phyloP scores from a whole-genome alignment of 2,329 filamentous ascomycete genomes.

The Fusarium sp. region DNA sequence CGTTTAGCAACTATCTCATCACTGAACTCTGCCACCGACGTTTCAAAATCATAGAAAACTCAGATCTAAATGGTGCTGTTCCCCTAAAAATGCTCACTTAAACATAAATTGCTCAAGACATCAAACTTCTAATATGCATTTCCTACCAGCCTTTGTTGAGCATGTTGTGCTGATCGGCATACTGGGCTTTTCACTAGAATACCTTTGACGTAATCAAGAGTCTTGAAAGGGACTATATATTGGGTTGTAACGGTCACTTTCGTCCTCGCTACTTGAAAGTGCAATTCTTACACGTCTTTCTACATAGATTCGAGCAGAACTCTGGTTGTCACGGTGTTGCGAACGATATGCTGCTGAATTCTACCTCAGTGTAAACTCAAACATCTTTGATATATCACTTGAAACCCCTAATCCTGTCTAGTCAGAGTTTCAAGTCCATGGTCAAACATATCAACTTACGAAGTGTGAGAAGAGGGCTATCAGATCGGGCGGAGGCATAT shows the following conservation, averaged over 20 bases:
- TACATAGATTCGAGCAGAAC: not conserved
- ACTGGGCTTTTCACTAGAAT: not conserved
- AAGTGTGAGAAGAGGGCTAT: not conserved
- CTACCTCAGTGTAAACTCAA: too few relatives aligned
- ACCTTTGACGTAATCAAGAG: fast-evolving
- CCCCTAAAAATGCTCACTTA: too few relatives aligned
- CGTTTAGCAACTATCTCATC: not conserved
- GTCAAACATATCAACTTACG: not conserved
- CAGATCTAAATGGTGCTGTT: fast-evolving
- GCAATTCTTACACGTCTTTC: not conserved
- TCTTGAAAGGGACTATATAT: too few relatives aligned
- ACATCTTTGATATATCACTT: not conserved
- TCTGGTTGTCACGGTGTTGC: not conserved
- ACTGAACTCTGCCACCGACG: too few relatives aligned
- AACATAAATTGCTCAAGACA: too few relatives aligned
- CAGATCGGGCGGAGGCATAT: not conserved
- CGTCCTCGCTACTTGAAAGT: not conserved
- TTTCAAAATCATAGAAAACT: not conserved
- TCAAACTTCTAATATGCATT: not conserved
- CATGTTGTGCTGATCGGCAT: not conserved
- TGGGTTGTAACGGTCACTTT: fast-evolving
- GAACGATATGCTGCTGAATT: not conserved
- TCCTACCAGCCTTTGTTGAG: not conserved
- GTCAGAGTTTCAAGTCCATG: too few relatives aligned
- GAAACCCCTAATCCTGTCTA: fast-evolving